phyloP scores from a whole-genome alignment of 163 green algal species.

The Chlamydomonas reinhardtii region DNA sequence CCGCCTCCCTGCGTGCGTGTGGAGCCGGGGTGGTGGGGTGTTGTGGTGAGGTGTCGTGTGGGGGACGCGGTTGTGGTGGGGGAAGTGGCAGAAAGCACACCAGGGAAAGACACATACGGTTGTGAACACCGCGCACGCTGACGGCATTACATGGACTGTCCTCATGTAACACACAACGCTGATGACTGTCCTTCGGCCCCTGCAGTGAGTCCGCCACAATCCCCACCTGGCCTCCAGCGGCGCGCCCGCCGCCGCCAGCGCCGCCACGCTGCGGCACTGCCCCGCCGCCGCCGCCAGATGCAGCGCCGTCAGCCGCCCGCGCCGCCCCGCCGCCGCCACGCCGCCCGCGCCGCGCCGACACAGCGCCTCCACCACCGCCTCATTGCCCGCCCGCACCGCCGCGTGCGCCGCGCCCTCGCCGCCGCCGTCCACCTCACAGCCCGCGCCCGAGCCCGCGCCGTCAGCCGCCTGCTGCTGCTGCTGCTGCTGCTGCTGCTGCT shows the following conservation, averaged over 20 bases:
- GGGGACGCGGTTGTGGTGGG: not conserved
- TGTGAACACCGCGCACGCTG: too few species aligned
- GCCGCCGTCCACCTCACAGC: conserved; percentile 6
- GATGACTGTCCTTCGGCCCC: too few species aligned
- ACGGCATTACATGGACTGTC: too few species aligned
- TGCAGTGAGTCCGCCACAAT: not conserved
- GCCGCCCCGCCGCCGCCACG: not conserved
- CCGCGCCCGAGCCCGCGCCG: not conserved
- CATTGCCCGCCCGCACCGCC: conserved; percentile 20
- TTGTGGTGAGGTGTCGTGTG: not conserved
- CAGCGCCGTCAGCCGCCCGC: conserved; percentile 10
- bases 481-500: not conserved
- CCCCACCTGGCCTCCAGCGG: conserved; percentile 35
- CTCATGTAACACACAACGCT: too few species aligned
- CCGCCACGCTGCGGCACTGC: conserved; percentile 3
- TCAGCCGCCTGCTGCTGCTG: not conserved
- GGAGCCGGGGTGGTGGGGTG: too few species aligned
- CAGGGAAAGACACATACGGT: too few species aligned
- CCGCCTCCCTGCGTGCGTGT: not conserved
- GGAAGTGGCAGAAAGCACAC: too few species aligned
- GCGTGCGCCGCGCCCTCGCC: conserved; percentile 29
- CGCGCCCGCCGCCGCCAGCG: conserved; percentile 46
- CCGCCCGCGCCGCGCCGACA: not conserved
- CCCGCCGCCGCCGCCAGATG: conserved; percentile 36
- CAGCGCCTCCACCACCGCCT: not conserved